Evolutionary conservation across 116 monocot genomes (phyloP).

Genomic region (Dioscorea cayenensis): DNA sequence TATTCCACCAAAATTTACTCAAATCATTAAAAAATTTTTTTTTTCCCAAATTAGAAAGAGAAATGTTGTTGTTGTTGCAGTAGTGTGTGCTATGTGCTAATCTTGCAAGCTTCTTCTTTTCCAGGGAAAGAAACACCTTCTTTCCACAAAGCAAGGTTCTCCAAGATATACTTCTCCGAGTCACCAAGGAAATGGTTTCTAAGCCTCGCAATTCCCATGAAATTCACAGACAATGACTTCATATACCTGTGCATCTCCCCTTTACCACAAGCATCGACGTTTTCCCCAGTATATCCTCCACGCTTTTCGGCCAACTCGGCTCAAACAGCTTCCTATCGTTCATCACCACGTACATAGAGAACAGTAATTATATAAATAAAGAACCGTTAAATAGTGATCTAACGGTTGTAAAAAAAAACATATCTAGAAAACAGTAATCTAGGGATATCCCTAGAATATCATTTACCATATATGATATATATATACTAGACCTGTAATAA

Average conservation of each 20-base stretch:
- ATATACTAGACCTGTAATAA: no score
- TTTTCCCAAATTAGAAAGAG: no score
- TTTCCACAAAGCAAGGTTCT: conserved; percentile 19
- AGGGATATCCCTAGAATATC: no score
- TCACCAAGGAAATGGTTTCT: conserved; percentile 12
- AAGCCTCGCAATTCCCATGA: conserved; percentile 26
- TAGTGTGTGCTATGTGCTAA: background rate
- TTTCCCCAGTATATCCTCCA: conserved; percentile 25
- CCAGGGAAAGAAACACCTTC: conserved; percentile 15
- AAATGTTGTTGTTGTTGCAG: no score
- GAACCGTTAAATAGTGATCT: no score
- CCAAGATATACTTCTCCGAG: conserved; percentile 8
- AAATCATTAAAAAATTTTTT: no score
- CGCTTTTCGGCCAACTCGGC: conserved; percentile 25
- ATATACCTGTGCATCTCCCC: conserved; percentile 30
- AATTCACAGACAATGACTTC: conserved; percentile 26
- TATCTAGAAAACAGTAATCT: no score
- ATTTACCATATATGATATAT: no score
- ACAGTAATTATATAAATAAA: no score
- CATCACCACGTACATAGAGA: conserved; percentile 21
- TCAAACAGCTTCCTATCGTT: conserved; percentile 33
- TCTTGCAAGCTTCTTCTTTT: conserved; percentile 39
- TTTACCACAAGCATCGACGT: conserved; percentile 20
- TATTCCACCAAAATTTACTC: no score
- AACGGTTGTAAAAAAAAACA: no score